Evolutionary conservation across 441 rosid species (phyloP).

Genomic region (Populus trichocarpa): DNA sequence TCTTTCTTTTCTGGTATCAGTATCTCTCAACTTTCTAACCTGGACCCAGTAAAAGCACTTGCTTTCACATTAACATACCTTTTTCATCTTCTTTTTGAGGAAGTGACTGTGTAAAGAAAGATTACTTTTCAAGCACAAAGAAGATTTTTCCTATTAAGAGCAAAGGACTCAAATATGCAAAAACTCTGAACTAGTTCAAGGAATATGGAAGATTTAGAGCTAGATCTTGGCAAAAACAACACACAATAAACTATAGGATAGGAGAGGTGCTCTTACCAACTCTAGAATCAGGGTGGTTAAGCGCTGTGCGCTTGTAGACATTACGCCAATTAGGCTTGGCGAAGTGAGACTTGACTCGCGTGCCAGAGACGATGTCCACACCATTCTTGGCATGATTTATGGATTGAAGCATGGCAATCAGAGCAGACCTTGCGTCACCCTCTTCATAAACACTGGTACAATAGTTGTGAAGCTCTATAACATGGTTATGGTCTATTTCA

Average conservation of each 20-base stretch:
- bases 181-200: background rate
- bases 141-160: background rate
- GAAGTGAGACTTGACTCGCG: conserved; percentile 95
- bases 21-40: background rate
- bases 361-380: conserved; percentile 85
- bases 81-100: background rate
- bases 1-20: background rate
- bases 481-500: conserved; percentile 64
- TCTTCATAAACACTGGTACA: conserved; percentile 97
- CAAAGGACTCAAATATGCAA: background rate
- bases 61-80: background rate
- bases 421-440: conserved; percentile 91
- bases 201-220: background rate
- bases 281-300: conserved; percentile 55
- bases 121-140: background rate
- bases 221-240: background rate
- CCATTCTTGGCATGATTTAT: conserved; percentile 90
- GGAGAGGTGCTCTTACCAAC: conserved; percentile 51
- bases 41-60: background rate
- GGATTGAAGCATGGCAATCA: conserved; percentile 88
- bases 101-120: background rate
- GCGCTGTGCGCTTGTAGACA: conserved; percentile 68
- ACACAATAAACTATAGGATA: background rate
- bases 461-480: conserved; percentile 86
- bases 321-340: conserved; percentile 94